Evolutionary conservation across 139 green algal species (phyloP).

Genomic region (Asterochloris sp.): DNA sequence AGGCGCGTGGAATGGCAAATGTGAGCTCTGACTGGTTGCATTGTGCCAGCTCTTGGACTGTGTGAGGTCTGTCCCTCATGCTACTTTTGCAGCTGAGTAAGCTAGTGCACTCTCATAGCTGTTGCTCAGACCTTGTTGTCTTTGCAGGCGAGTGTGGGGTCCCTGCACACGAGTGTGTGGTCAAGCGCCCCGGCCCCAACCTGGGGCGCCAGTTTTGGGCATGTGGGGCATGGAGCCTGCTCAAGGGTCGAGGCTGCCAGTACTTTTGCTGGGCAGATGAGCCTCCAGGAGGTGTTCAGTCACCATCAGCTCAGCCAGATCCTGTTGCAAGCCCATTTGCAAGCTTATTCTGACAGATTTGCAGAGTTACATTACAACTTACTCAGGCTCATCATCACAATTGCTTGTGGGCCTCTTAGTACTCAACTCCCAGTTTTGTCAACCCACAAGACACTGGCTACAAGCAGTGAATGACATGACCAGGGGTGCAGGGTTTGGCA

Average conservation of each 20-base stretch:
- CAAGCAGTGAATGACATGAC: too few species aligned
- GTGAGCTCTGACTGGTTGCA: neutral
- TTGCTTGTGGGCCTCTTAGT: neutral
- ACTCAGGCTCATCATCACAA: neutral
- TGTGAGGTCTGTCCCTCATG: too few species aligned
- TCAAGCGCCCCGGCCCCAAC: neutral
- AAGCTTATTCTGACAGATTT: neutral
- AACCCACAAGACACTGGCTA: too few species aligned
- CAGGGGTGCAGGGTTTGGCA: too few species aligned
- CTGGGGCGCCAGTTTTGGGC: neutral
- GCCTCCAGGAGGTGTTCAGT: neutral
- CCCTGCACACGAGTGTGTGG: neutral
- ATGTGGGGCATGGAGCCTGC: slow-evolving; percentile 5
- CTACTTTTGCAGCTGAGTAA: too few species aligned
- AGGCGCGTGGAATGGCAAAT: slow-evolving; percentile 23
- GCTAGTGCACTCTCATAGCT: too few species aligned
- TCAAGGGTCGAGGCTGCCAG: neutral
- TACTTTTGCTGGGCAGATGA: neutral
- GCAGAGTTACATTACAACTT: neutral
- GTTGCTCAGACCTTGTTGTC: too few species aligned
- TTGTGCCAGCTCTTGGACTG: too few species aligned
- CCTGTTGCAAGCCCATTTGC: neutral
- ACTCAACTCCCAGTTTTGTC: too few species aligned
- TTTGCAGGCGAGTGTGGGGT: slow-evolving; percentile 10
- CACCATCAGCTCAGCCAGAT: neutral